Base-by-base conservation (phyloP, 2,329 filamentous ascomycete species). In the Apiospora malaysiana region DNA sequence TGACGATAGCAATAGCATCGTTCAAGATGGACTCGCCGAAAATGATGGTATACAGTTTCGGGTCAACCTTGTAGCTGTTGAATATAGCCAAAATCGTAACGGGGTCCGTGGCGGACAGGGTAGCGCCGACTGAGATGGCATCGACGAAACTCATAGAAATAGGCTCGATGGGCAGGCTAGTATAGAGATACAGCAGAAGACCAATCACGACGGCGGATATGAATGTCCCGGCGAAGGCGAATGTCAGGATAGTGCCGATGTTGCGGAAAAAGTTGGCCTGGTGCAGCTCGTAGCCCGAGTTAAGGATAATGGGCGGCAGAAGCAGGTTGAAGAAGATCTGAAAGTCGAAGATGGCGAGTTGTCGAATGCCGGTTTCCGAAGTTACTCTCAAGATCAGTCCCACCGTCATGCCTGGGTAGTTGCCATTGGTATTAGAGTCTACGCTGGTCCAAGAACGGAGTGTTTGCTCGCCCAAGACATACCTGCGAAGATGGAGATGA, bases 301-400 rank as follows among this genome's bases (percentile, higher is more conserved):
- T 95, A 40, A 99, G 88, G 80, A 99, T 99, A 80, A 99, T 99
- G 70, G 96, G 96, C 47, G 96, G 96, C n/a, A 99, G 92, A 16
- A 99, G 90, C 65, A 99, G 89, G 82, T 99, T 99, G 87, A 99
- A 99, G 87, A 99, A 99, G 86, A 98, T 97, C 80, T 98, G 95
- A 81, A 98, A 98, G 85, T 98, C 93, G 86, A 99, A 99, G 82
- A 92, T 97, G 79, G 99, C 94, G 74, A 94, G 91, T 79, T 93
- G 93, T 81, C 95, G 92, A 77, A 99, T 94, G 73, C 92, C 94
- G 73, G 94, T 92, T 75, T 92, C 92, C 69, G 92, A 91, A 59
- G 91, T 93, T 73, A 98, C 85, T 78, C 96, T 90, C 71, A 99
- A 90, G 72, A 97, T 89, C 77, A 99, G 86, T 7, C 96, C 96